Evolutionary conservation across 2,329 filamentous ascomycete genomes (phyloP).

Genomic region (Lasiodiplodia hormozganensis): DNA sequence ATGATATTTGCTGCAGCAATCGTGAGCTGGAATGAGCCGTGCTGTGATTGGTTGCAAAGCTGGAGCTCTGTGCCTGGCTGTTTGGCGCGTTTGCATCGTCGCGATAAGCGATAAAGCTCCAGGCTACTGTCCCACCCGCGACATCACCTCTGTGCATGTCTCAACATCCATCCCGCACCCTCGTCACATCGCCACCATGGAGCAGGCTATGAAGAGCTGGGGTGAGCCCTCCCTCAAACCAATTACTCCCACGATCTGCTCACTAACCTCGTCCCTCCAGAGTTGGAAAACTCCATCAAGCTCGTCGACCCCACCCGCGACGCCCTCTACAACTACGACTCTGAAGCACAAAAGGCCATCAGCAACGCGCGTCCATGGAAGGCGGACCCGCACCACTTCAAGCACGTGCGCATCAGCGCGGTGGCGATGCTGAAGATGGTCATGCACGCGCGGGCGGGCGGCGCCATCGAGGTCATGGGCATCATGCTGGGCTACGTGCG

Average conservation of each 20-base stretch:
- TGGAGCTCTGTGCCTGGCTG: neutral
- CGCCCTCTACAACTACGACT: slow-evolving; percentile 86
- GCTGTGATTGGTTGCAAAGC: slow-evolving; percentile 1
- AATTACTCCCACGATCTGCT: slow-evolving; percentile 33
- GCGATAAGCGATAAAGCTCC: slow-evolving; percentile 28
- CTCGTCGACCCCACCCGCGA: slow-evolving; percentile 87
- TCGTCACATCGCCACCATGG: slow-evolving; percentile 49
- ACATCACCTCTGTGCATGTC: neutral
- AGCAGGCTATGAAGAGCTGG: slow-evolving; percentile 66
- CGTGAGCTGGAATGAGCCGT: neutral
- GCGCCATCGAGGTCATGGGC: slow-evolving; percentile 93
- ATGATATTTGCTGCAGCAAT: neutral
- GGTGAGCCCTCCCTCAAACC: slow-evolving; percentile 51
- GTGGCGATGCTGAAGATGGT: slow-evolving; percentile 98
- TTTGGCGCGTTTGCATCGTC: slow-evolving; percentile 18
- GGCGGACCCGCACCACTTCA: slow-evolving; percentile 84
- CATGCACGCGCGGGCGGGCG: slow-evolving; percentile 97
- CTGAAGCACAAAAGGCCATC: slow-evolving; percentile 70
- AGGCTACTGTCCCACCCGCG: slow-evolving; percentile 12
- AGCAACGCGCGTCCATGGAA: slow-evolving; percentile 75
- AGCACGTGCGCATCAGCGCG: slow-evolving; percentile 89
- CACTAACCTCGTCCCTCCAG: slow-evolving; percentile 54
- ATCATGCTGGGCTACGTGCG: slow-evolving; percentile 96
- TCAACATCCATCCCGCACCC: slow-evolving; percentile 1
- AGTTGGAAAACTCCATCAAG: slow-evolving; percentile 82